Base-by-base conservation (phyloP, 2,329 filamentous ascomycete species). In the Drechmeria coniospora region DNA sequence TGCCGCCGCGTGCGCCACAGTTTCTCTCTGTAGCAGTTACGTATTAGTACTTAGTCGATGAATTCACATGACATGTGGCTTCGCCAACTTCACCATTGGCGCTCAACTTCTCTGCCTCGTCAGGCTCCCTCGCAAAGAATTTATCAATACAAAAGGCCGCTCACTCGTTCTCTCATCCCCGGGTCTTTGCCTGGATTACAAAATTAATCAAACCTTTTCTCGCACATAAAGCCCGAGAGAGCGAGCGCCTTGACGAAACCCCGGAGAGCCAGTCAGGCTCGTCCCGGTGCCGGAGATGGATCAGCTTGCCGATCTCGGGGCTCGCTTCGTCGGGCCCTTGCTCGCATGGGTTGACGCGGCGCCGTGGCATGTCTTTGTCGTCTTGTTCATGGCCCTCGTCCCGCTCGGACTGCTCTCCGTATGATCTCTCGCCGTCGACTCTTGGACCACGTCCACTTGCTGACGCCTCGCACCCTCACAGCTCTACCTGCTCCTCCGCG, bases 401-500 rank as follows among this genome's bases (percentile, higher is more conserved):
- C 32, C 50, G 1, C 15, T 52, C 13, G 49, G 41, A 2, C 45
- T 64, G 23, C 44, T 56, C 16, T 39, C 42, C 29, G 61, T 65
- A 56, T 31, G 47, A 30, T 29, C 13, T 20, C 16, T 16, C 17
- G 13, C 5, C 19, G 5, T 13, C 8, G 11, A 6, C 16, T 15
- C 3, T 9, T 14, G 14, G n/a, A 15, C 14, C 6, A 10, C 12
- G 13, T 10, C 13, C 17, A 10, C 13, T 21, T 21, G 25, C 35
- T 41, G 21, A 40, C 28, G 17, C 29, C 19, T 30, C 15, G 14
- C 21, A 9, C 21, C 21, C 10, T 20, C 26, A 15, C 31, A 59
- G 55, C 46, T 75, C 43, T 86, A 79, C 46, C 45, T 71, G 28
- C 55, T 75, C 34, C 68, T 94, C 26, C 74, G 73, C 47, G 51